Conservation (phyloP, 805 yeast species). For the Teunomyces kruisii region DNA sequence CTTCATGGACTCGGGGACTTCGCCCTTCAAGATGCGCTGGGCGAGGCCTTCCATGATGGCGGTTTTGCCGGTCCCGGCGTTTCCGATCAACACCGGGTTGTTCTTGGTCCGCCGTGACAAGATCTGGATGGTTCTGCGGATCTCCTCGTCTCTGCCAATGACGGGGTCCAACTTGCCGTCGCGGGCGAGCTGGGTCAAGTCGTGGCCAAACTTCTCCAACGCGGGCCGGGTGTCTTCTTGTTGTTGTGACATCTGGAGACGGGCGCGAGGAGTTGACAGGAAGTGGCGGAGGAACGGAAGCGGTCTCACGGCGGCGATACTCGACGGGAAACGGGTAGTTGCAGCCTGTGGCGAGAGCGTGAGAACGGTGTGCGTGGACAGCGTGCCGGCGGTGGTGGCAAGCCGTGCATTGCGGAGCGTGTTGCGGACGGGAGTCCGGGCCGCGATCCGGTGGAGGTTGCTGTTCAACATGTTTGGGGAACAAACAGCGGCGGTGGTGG, state of each 20-base stretch:
- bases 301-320: background rate
- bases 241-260: conserved; percentile 42
- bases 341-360: no score
- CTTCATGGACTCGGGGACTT: conserved; percentile 93
- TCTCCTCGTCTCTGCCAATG: conserved; percentile 95
- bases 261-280: conserved; percentile 19
- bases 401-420: background rate
- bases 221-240: conserved; percentile 63
- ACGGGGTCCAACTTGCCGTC: conserved; percentile 95
- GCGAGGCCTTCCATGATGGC: conserved; percentile 97
- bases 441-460: background rate
- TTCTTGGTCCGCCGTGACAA: conserved; percentile 90
- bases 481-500: background rate
- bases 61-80: conserved; percentile 98
- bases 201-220: conserved; percentile 79
- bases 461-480: conserved; percentile 4
- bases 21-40: conserved; percentile 85
- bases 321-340: background rate
- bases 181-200: conserved; percentile 80
- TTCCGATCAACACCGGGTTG: conserved; percentile 92
- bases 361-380: no score
- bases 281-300: conserved; percentile 12
- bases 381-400: no score
- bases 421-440: background rate
- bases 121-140: conserved; percentile 88